phyloP scores from a whole-genome alignment of 2,329 filamentous ascomycete species.

The Monilinia vaccinii-corymbosi region DNA sequence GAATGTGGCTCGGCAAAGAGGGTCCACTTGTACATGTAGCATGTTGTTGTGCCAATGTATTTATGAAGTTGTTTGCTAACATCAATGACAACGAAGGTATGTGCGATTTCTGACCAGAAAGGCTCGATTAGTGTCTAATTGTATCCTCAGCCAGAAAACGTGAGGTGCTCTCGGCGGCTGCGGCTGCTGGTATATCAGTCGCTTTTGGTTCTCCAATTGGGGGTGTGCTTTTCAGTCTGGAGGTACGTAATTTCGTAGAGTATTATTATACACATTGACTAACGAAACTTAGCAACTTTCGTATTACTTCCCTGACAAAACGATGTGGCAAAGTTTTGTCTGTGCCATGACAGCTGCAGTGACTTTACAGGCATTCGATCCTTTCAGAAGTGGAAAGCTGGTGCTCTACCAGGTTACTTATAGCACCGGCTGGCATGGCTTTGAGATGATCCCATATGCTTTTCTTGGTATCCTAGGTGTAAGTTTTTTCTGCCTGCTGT shows the following conservation, averaged over 20 bases:
- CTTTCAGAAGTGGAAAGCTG: slow-evolving; percentile 89
- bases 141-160: slow-evolving; percentile 65
- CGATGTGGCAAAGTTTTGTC: slow-evolving; percentile 99
- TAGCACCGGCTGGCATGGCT: slow-evolving; percentile 83
- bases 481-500: slow-evolving; percentile 22
- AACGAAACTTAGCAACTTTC: slow-evolving; percentile 62
- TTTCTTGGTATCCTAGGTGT: slow-evolving; percentile 76
- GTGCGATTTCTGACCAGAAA: slow-evolving; percentile 10
- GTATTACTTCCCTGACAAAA: slow-evolving; percentile 98
- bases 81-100: slow-evolving; percentile 81
- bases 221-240: slow-evolving; percentile 90
- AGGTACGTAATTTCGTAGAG: slow-evolving; percentile 39
- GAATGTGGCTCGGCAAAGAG: slow-evolving; percentile 95
- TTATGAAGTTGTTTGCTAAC: slow-evolving; percentile 78
- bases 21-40: slow-evolving; percentile 92
- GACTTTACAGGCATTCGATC: slow-evolving; percentile 84
- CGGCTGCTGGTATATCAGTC: slow-evolving; percentile 53
- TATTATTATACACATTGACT: slow-evolving; percentile 8
- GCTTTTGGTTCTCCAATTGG: slow-evolving; percentile 66
- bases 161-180: slow-evolving; percentile 85
- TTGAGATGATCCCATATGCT: slow-evolving; percentile 83
- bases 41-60: slow-evolving; percentile 89
- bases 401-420: slow-evolving; percentile 96
- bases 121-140: neutral
- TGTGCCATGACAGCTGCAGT: slow-evolving; percentile 98